Conservation (phyloP, 306 rosid species). For the Astragalus glycyphyllos region DNA sequence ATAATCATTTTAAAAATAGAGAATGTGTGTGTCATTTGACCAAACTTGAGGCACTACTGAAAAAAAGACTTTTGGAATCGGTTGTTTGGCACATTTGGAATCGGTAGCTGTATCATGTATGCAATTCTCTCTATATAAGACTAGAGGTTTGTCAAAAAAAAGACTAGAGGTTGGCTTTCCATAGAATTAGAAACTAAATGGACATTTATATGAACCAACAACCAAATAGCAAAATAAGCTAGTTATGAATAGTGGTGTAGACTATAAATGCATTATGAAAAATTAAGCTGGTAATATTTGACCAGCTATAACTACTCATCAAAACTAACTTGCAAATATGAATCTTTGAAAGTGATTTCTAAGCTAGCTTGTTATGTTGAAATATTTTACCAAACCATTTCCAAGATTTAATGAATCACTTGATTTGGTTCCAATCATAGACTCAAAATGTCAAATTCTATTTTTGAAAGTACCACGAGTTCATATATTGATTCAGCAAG, state of each 20-base stretch:
- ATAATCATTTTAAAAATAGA: too few relatives aligned
- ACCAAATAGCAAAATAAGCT: not conserved
- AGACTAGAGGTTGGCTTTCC: not conserved
- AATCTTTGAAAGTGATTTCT: constrained; percentile 23
- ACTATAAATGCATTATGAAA: not conserved
- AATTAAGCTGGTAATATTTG: not conserved
- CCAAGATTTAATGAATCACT: not conserved
- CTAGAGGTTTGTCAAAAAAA: too few relatives aligned
- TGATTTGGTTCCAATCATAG: constrained; percentile 7
- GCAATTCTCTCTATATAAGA: not conserved
- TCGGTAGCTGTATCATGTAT: too few relatives aligned
- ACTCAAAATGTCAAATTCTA: constrained; percentile 5
- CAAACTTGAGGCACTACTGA: too few relatives aligned
- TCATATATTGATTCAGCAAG: not conserved
- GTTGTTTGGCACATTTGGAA: too few relatives aligned
- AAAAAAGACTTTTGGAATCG: too few relatives aligned
- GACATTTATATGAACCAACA: not conserved
- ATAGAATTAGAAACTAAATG: not conserved
- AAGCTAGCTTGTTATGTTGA: constrained; percentile 4
- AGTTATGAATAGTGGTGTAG: not conserved
- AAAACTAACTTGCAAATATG: constrained; percentile 2
- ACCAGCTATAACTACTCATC: constrained; percentile 16
- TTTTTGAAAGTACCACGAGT: not conserved
- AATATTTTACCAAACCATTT: not conserved
- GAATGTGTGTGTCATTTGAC: too few relatives aligned